Percentiles rank a stretch among this genome's conserved stretches.
phyloP scores from a whole-genome alignment of 495 filamentous ascomycete species.

The Parachaetomium inaequale region DNA sequence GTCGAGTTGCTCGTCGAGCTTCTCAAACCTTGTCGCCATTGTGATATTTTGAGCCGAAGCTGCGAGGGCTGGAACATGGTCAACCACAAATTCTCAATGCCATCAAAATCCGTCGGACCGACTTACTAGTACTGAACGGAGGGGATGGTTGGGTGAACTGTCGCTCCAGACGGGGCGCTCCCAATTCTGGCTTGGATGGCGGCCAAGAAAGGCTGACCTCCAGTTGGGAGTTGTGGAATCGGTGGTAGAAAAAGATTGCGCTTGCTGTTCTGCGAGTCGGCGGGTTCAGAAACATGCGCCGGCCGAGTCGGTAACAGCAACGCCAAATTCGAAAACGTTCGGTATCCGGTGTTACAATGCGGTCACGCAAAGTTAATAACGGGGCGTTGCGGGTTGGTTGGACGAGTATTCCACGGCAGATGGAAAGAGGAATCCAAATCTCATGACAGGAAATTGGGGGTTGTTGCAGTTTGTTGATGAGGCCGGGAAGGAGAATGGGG shows the following conservation, averaged over 20 bases:
- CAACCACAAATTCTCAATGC: neutral
- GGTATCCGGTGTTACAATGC: conserved; percentile 12
- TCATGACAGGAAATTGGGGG: conserved; percentile 10
- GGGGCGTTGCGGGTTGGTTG: conserved; percentile 7
- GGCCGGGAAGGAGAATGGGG: conserved; percentile 4
- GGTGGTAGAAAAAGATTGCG: neutral
- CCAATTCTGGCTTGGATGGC: neutral
- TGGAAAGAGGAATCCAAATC: neutral
- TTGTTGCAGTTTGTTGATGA: neutral
- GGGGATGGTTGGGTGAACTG: neutral
- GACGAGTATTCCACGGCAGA: conserved; percentile 11
- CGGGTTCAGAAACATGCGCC: neutral
- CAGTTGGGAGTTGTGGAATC: neutral
- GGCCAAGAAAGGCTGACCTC: neutral
- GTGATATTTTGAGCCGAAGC: neutral
- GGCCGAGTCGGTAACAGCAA: neutral
- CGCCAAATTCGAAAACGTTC: conserved; percentile 10
- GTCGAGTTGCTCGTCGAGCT: conserved; percentile 26
- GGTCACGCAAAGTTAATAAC: conserved; percentile 15
- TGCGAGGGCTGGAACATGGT: neutral
- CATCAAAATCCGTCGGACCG: neutral
- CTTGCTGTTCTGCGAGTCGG: neutral
- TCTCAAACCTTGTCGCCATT: conserved; percentile 30
- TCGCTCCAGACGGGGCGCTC: neutral
- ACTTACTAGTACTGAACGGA: neutral